Conservation (phyloP, 2,329 filamentous ascomycete species). For the Colletotrichum paranaense region DNA sequence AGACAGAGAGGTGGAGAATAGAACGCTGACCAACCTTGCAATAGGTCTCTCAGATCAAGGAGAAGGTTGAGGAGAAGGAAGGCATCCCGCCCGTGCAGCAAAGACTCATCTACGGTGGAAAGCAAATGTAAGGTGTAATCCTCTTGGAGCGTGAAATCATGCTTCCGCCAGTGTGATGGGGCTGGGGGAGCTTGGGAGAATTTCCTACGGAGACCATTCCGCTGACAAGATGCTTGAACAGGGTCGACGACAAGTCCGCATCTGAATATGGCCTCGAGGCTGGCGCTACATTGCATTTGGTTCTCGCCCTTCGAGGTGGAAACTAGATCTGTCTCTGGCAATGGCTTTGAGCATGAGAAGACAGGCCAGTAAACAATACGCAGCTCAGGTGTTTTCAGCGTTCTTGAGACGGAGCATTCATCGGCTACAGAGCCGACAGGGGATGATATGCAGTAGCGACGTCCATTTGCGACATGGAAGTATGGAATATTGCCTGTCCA, state of each 20-base stretch:
- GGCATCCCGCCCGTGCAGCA: slow-evolving; percentile 98
- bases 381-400: background rate
- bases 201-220: background rate
- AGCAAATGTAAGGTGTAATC: slow-evolving; percentile 82
- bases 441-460: background rate
- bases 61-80: slow-evolving; percentile 99
- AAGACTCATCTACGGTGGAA: slow-evolving; percentile 94
- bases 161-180: background rate
- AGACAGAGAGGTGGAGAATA: background rate
- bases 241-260: slow-evolving; percentile 95
- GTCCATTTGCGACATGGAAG: background rate
- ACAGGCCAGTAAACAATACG: background rate
- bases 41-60: slow-evolving; percentile 95
- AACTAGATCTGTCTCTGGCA: background rate
- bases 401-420: background rate
- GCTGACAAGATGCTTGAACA: slow-evolving; percentile 49
- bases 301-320: slow-evolving; percentile 92
- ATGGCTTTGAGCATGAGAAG: background rate
- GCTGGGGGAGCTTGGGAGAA: background rate
- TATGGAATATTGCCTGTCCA: background rate
- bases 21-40: slow-evolving; percentile 22
- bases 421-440: no score
- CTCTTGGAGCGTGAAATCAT: background rate
- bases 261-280: slow-evolving; percentile 90
- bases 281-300: slow-evolving; percentile 93